Evolutionary conservation across 192 early-diverging fungal genomes (phyloP).

Genomic region (Rhizophagus prolifer): DNA sequence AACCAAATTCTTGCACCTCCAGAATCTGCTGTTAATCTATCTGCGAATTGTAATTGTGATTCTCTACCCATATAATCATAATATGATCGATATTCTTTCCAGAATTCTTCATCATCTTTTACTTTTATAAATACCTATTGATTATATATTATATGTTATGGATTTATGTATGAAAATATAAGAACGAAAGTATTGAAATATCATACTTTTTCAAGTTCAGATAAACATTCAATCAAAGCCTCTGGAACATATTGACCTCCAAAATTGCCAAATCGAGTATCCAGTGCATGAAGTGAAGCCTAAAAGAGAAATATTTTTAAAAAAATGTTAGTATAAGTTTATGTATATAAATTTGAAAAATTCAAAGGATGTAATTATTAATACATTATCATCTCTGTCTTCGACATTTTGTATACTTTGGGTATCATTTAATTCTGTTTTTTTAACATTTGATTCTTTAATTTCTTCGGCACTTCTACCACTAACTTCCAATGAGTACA

Average conservation of each 20-base stretch:
- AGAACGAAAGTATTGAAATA: background rate
- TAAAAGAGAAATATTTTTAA: background rate
- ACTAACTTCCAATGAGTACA: conserved; percentile 49
- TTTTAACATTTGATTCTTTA: background rate
- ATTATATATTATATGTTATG: background rate
- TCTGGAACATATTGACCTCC: conserved; percentile 98
- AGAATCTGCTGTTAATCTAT: conserved; percentile 73
- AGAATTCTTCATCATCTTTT: conserved; percentile 87
- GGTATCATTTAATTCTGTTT: background rate
- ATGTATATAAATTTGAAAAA: no score
- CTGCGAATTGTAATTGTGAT: conserved; percentile 85
- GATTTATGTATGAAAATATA: background rate
- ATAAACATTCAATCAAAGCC: conserved; percentile 92
- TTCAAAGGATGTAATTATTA: background rate
- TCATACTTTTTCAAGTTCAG: conserved; percentile 70
- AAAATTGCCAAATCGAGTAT: conserved; percentile 88
- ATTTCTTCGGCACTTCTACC: conserved; percentile 24
- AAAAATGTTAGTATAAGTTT: no score
- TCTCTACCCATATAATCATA: conserved; percentile 93
- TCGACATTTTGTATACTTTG: background rate
- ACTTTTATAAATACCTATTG: conserved; percentile 69
- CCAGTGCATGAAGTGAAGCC: conserved; percentile 46
- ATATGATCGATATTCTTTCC: conserved; percentile 85
- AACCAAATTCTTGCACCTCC: conserved; percentile 94
- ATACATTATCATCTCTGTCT: background rate